phyloP scores from a whole-genome alignment of 805 yeast species.

The Ogataea thermomethanolica region DNA sequence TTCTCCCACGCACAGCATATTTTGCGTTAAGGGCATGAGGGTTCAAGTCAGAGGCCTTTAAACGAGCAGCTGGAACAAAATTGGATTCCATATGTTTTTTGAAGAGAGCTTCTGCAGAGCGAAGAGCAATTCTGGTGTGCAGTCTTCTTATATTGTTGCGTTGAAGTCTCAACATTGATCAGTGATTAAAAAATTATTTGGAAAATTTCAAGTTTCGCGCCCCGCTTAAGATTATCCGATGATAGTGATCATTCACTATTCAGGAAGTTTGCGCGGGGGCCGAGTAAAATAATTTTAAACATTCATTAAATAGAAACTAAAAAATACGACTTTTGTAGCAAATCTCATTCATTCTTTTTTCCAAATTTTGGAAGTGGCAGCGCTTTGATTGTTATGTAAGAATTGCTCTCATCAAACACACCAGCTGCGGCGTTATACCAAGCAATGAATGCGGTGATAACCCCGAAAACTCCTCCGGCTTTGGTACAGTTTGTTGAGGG shows the following conservation, averaged over 20 bases:
- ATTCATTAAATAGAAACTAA: neutral
- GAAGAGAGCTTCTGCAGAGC: conserved; percentile 1
- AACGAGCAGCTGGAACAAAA: conserved; percentile 32
- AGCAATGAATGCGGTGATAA: conserved; percentile 56
- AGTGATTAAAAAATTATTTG: neutral
- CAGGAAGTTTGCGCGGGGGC: conserved; percentile 10
- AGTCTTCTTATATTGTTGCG: neutral
- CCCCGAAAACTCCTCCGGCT: conserved; percentile 67
- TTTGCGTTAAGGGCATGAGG: conserved; percentile 76
- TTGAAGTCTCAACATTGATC: conserved; percentile 4
- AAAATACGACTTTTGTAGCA: neutral
- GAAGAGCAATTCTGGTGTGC: conserved; percentile 3
- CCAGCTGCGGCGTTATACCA: conserved; percentile 76
- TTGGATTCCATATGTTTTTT: conserved; percentile 10
- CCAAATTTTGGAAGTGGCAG: conserved; percentile 31
- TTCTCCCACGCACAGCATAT: conserved; percentile 93
- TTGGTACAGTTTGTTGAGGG: conserved; percentile 35
- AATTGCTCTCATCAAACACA: conserved; percentile 59
- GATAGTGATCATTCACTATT: neutral
- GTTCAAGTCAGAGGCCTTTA: conserved; percentile 57
- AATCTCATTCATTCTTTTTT: conserved; percentile 10
- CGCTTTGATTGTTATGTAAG: conserved; percentile 45
- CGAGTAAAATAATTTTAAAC: neutral
- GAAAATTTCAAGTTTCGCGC: neutral
- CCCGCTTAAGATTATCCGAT: neutral